Conservation (phyloP, 495 filamentous ascomycete genomes). For the Thozetella sp. region DNA sequence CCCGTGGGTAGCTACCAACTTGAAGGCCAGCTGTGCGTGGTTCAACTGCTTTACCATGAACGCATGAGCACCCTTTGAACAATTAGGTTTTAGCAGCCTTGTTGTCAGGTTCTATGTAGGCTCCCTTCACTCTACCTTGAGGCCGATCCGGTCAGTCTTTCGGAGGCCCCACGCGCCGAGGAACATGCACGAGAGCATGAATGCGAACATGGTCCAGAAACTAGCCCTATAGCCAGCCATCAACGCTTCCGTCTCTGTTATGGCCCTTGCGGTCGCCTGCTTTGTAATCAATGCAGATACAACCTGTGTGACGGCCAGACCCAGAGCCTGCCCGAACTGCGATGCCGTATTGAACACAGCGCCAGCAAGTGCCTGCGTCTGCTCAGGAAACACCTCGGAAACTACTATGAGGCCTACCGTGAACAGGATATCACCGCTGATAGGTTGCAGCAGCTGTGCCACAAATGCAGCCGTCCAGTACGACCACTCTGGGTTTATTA, state of each 20-base stretch:
- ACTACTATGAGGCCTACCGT: slow-evolving; percentile 66
- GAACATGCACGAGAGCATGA: background rate
- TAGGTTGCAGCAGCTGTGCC: slow-evolving; percentile 12
- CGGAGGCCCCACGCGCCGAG: background rate
- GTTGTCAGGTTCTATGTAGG: too few relatives aligned
- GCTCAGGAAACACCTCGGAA: slow-evolving; percentile 52
- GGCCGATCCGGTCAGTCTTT: background rate
- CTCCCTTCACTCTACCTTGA: background rate
- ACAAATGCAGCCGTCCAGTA: slow-evolving; percentile 62
- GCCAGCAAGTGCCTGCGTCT: slow-evolving; percentile 62
- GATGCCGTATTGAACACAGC: slow-evolving; percentile 64
- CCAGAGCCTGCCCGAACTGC: slow-evolving; percentile 62
- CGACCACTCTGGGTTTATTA: slow-evolving; percentile 36
- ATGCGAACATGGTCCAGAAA: background rate
- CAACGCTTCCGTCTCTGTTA: background rate
- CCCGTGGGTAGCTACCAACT: too few relatives aligned
- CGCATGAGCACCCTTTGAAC: too few relatives aligned
- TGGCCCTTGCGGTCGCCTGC: background rate
- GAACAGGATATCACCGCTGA: slow-evolving; percentile 60
- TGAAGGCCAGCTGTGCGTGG: too few relatives aligned
- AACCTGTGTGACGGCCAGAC: slow-evolving; percentile 59
- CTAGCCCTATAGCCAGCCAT: background rate
- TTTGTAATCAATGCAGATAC: slow-evolving; percentile 21
- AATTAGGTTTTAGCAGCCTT: too few relatives aligned
- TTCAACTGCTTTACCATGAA: too few relatives aligned